A percentile compares a stretch with the other conserved stretches of the same genome.
Conservation (phyloP, 148 eudicot species). For the Rhododendron kiyosumense region DNA sequence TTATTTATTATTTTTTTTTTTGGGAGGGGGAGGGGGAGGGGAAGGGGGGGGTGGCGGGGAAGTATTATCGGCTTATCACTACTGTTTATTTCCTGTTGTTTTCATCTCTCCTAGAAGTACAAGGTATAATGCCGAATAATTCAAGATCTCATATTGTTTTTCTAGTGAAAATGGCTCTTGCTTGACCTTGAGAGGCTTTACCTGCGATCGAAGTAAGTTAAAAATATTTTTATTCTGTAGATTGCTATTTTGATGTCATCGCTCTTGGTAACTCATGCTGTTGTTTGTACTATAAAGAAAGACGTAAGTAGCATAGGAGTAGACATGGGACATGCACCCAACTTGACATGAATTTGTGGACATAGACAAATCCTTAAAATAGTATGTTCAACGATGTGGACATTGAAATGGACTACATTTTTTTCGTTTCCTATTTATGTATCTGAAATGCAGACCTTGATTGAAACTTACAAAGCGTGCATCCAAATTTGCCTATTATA, state of each 20-base stretch:
- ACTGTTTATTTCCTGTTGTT: not conserved
- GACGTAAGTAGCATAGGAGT: not conserved
- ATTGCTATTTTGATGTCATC: not conserved
- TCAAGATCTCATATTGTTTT: not conserved
- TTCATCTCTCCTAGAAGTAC: too few relatives aligned
- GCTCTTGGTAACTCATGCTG: not conserved
- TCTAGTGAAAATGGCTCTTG: conserved; percentile 14
- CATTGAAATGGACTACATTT: not conserved
- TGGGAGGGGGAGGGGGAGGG: too few relatives aligned
- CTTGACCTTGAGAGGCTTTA: conserved; percentile 3
- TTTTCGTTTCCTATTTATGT: not conserved
- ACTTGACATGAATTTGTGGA: not conserved
- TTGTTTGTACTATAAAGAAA: not conserved
- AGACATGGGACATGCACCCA: not conserved
- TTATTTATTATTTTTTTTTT: too few relatives aligned
- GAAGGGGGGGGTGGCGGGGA: too few relatives aligned
- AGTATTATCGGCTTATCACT: too few relatives aligned
- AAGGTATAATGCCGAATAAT: not conserved
- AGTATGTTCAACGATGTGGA: not conserved
- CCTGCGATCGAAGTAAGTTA: conserved; percentile 11
- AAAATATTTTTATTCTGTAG: not conserved
- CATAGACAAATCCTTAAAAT: not conserved
- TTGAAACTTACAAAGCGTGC: not conserved
- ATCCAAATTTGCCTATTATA: not conserved
- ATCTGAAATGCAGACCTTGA: not conserved